phyloP scores from a whole-genome alignment of 352 stramenopile genomes.

The Phytopythium delawarense region DNA sequence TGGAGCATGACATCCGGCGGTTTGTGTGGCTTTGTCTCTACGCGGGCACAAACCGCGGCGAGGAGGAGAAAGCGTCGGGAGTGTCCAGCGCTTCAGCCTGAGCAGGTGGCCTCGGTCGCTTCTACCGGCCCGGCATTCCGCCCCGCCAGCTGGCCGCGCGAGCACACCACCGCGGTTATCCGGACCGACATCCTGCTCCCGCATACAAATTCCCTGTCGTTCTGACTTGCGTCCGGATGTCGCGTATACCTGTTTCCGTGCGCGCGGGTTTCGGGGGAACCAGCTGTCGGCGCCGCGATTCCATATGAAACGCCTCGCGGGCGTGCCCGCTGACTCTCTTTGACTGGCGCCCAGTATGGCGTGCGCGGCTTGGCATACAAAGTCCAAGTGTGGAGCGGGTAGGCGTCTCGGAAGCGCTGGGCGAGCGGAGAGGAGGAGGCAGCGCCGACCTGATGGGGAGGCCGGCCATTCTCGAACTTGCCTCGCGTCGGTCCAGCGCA shows the following conservation, averaged over 20 bases:
- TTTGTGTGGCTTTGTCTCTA: neutral
- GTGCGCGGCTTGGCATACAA: neutral
- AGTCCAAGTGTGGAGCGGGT: neutral
- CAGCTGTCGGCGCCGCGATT: neutral
- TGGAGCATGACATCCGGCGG: neutral
- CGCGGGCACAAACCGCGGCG: neutral
- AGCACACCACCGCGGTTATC: constrained; percentile 1
- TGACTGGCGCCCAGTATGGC: constrained; percentile 3
- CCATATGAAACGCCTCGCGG: neutral
- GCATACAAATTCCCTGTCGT: neutral
- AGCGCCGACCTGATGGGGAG: neutral
- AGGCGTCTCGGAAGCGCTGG: neutral
- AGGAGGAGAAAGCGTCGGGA: neutral
- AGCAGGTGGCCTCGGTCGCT: constrained; percentile 2
- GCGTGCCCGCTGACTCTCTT: constrained; percentile 5
- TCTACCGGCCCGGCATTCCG: constrained; percentile 6
- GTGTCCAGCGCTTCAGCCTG: neutral
- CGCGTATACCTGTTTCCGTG: neutral
- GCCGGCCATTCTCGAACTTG: constrained; percentile 1
- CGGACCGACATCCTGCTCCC: neutral
- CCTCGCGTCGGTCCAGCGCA: neutral
- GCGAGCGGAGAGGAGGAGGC: neutral
- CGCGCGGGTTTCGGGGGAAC: neutral
- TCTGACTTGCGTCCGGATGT: neutral
- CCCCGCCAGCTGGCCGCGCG: constrained; percentile 3